Percentiles rank a stretch among this genome's conserved stretches.
Evolutionary conservation across 345 rosid species (phyloP).

Genomic region (Litchi chinensis): DNA sequence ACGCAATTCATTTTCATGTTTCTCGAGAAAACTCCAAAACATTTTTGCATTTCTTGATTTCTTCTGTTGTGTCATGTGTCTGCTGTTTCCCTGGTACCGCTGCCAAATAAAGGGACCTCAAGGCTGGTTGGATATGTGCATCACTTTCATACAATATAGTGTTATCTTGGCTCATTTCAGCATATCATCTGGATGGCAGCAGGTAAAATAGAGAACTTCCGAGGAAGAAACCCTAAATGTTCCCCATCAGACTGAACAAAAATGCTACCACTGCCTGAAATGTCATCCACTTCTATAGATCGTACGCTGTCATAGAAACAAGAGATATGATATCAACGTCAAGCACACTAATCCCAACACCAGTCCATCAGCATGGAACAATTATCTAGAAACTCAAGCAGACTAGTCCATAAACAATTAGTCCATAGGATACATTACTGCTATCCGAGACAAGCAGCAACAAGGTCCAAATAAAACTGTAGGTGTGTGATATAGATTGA

Average conservation of each 20-base stretch:
- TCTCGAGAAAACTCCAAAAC: neutral
- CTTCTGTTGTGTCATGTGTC: neutral
- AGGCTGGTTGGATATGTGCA: neutral
- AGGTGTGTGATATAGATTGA: neutral
- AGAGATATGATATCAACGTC: neutral
- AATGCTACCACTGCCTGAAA: constrained; percentile 55
- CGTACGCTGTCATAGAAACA: constrained; percentile 51
- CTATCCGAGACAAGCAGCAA: neutral
- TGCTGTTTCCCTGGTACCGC: neutral
- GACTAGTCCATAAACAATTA: neutral
- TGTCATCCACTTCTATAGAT: constrained; percentile 76
- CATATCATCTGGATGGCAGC: constrained; percentile 71
- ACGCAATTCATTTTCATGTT: neutral
- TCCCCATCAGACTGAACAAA: constrained; percentile 96
- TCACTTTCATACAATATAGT: constrained; percentile 5
- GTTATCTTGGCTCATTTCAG: constrained; percentile 36
- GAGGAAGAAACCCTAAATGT: constrained; percentile 82
- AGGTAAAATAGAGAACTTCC: constrained; percentile 72
- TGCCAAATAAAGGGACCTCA: neutral
- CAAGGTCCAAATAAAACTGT: neutral
- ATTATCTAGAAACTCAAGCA: neutral
- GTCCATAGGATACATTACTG: neutral
- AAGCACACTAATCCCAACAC: neutral
- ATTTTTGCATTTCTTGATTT: neutral
- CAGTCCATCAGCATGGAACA: neutral